Evolutionary conservation across 1,139 yeast genomes (phyloP), one percentile per base, ranked within the genome.

Genomic region (Blastobotrys ciferrii): DNA sequence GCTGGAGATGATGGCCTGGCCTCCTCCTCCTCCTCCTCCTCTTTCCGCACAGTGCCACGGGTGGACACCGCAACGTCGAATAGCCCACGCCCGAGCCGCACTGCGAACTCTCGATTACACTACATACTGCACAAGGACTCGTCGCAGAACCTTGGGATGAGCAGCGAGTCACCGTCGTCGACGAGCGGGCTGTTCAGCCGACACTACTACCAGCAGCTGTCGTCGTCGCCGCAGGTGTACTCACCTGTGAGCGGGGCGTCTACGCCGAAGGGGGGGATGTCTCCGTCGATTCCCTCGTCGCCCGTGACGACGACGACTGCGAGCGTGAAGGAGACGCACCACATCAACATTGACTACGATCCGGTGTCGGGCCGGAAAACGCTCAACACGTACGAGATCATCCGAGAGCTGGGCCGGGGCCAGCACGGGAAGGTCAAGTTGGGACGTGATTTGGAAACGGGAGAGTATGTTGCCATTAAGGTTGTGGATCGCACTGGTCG

Each of bases 351-450:
- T 44, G 96, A 89, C 57, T 89, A 87, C 65, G 96, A 92, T 65
- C 98, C 98, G 0, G 78, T 86, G 2, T 83, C 87, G 2, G 84
- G 86, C 53, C 78, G 95, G 45, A 87, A 91, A 64, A 82, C 86
- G 25, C 75, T 94, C 53, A 94, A 94, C 68, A 84, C 95, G 0
- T 94, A 92, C 64, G 98, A 92, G 66, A 87, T 94, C 36, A 71
- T 91, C 35, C 74, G 77, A 40, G 98, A 92, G 67, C 75, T 94
- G 33, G 99, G 99, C 2, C 77, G 87, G 44, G 99, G 99, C 11
- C 97, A 92, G 66, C 98, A 92, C 67, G 98, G 99, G 14, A 91
- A 89, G 66, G 99, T 94, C 40, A 94, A 92, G 66, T 74, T 94
- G 19, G 98, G 96, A 0, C 77, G 78, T 52, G 94, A 91, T 63